Evolutionary conservation across 2,329 filamentous ascomycete genomes (phyloP).

Genomic region (Emydomyces testavorans): DNA sequence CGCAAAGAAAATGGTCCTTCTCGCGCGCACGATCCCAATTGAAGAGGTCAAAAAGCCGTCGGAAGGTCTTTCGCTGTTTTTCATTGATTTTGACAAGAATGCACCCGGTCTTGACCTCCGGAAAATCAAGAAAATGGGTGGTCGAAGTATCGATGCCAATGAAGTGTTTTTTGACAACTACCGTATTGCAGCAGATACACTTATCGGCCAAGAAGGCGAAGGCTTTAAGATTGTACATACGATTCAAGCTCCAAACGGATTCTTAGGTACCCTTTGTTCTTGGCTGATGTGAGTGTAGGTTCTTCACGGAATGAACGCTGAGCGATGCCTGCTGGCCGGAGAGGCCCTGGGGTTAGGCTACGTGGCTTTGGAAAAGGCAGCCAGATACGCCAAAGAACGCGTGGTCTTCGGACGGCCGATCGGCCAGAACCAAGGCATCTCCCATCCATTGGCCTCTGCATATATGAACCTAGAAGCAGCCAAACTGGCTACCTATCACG

Average conservation of each 20-base stretch:
- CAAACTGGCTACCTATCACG: slow-evolving; percentile 51
- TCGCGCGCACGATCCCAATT: slow-evolving; percentile 61
- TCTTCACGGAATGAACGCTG: slow-evolving; percentile 69
- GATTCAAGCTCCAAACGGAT: neutral
- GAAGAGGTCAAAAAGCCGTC: slow-evolving; percentile 57
- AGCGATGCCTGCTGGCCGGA: slow-evolving; percentile 62
- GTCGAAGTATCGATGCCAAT: slow-evolving; percentile 69
- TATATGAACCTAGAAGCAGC: slow-evolving; percentile 53
- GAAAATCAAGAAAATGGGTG: slow-evolving; percentile 76
- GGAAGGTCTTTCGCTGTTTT: slow-evolving; percentile 71
- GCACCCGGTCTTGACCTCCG: slow-evolving; percentile 54
- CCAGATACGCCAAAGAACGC: slow-evolving; percentile 54
- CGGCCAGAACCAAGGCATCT: slow-evolving; percentile 49
- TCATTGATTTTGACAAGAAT: slow-evolving; percentile 57
- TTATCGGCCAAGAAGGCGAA: slow-evolving; percentile 61
- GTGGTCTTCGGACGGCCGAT: slow-evolving; percentile 50
- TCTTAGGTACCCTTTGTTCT: neutral
- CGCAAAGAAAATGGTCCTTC: slow-evolving; percentile 68
- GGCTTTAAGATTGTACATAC: slow-evolving; percentile 58
- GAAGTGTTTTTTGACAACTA: slow-evolving; percentile 83
- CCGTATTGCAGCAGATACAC: slow-evolving; percentile 47
- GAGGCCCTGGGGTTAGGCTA: slow-evolving; percentile 74
- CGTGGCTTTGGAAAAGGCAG: slow-evolving; percentile 52
- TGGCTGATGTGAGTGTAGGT: slow-evolving; percentile 29
- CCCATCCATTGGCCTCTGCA: slow-evolving; percentile 47